Evolutionary conservation across 306 rosid genomes (phyloP).

Genomic region (Parietaria judaica): DNA sequence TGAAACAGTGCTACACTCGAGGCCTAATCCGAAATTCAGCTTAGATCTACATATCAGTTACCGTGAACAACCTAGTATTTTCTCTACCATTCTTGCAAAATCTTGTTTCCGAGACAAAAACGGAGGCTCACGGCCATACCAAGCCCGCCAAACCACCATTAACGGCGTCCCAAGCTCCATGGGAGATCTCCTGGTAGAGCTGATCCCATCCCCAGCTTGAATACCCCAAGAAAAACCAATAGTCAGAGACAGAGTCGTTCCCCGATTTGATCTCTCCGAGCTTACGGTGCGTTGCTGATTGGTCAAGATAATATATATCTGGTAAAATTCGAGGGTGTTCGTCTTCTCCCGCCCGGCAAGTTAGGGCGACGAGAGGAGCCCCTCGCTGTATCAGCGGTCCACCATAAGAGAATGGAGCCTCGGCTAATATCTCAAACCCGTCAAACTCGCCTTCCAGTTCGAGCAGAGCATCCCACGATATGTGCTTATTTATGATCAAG

Average conservation of each 20-base stretch:
- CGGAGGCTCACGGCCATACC: slow-evolving; percentile 49
- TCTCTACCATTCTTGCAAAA: slow-evolving; percentile 1
- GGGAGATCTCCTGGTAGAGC: slow-evolving; percentile 57
- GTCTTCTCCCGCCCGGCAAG: slow-evolving; percentile 24
- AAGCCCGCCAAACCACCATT: slow-evolving; percentile 38
- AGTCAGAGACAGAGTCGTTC: slow-evolving; percentile 34
- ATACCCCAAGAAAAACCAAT: slow-evolving; percentile 87
- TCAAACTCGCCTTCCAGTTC: slow-evolving; percentile 28
- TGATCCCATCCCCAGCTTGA: slow-evolving; percentile 90
- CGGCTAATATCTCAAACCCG: slow-evolving; percentile 35
- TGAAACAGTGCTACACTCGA: too few species aligned
- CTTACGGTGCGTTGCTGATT: slow-evolving; percentile 30
- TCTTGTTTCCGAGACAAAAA: neutral
- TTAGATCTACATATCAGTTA: too few species aligned
- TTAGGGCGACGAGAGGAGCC: slow-evolving; percentile 59
- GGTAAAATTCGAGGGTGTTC: slow-evolving; percentile 58
- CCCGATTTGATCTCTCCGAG: slow-evolving; percentile 43
- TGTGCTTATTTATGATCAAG: slow-evolving; percentile 64
- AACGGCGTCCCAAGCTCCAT: slow-evolving; percentile 62
- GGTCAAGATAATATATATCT: slow-evolving; percentile 65
- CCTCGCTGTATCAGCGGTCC: slow-evolving; percentile 57
- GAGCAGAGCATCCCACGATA: slow-evolving; percentile 51
- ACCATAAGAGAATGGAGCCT: slow-evolving; percentile 62
- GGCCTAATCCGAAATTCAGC: too few species aligned
- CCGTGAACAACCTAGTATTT: neutral